Evolutionary conservation across 2,329 filamentous ascomycete genomes (phyloP), one percentile per base, ranked within the genome.

Genomic region (Aspergillus caelatus): DNA sequence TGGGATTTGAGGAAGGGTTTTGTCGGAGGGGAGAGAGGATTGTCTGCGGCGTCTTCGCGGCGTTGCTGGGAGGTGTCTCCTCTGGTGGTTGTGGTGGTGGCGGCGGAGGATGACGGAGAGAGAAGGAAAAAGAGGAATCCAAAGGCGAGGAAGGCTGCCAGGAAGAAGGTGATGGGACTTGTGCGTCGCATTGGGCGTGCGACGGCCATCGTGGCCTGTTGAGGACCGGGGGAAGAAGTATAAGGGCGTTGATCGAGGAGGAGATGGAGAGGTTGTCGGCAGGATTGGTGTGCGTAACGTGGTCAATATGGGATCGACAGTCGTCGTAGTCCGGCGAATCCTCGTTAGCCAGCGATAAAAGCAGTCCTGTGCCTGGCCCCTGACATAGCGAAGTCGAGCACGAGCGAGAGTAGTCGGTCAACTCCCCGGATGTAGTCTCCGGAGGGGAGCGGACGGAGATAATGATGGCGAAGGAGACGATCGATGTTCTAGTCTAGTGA

Each of bases 171-270:
- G 74, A 91, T 84, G 67, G 92, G 90, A 79, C 88, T 95, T 76
- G 90, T 88, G 81, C 91, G 91, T 81, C 92, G 92, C 75, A 94
- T 86, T 67, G 84, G 83, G 80, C 92, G 91, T 75, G 84, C 75
- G 70, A 84, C 79, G 71, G 84, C 85, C 86, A 88, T 87, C 62
- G 60, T 80, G 75, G 73, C 72, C 71, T 67, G 61, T 64, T 60
- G 65, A 65, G 57, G 69, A 63, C 54, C 65, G 58, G 32, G 43
- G 58, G 58, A 63, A 63, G 61, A 59, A 60, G 65, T 55, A 11
- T n/a, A 46, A 58, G 23, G 23, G 62, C 45, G 48, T 52, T 41
- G 26, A 52, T 52, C 46, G 46, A 30, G 26, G 45, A 56, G 62
- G 45, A 34, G 50, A 53, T 23, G 11, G 56, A n/a, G 11, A 46